These are phyloP conservation scores for Aspergillus tamarii DNA, from an alignment of 2,329 filamentous ascomycete species.

Conservation along the genomic window DNA sequence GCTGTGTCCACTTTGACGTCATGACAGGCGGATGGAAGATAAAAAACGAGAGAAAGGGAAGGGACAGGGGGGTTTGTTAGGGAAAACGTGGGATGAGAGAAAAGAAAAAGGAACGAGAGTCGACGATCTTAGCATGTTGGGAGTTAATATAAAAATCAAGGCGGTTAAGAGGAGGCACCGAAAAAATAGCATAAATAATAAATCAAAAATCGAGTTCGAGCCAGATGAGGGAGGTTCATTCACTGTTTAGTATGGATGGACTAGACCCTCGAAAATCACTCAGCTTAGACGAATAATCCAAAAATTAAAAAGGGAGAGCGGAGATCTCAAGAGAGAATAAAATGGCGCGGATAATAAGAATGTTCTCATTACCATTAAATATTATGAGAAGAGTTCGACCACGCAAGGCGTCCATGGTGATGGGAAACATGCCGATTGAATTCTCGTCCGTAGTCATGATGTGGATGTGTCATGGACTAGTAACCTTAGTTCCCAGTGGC, in stretches of 20 bases:
- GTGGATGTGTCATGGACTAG: slow-evolving; percentile 4
- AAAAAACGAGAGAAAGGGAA: not conserved
- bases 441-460: slow-evolving; percentile 2
- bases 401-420: not conserved
- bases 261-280: not conserved
- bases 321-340: not conserved
- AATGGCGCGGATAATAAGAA: not conserved
- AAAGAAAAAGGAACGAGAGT: not conserved
- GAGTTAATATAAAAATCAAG: not conserved
- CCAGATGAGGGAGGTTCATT: not conserved
- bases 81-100: not conserved
- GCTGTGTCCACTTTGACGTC: not conserved
- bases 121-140: not conserved
- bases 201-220: not conserved
- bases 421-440: not conserved
- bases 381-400: not conserved
- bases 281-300: not conserved
- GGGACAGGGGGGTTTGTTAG: not conserved
- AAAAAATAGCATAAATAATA: not conserved
- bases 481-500: not conserved
- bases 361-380: not conserved
- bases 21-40: not conserved
- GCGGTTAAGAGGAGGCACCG: not conserved
- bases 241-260: not conserved
- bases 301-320: not conserved